Percentiles rank a stretch among this genome's conserved stretches.
phyloP scores from a whole-genome alignment of 192 early-diverging fungal species.

The Allomyces macrogynus region DNA sequence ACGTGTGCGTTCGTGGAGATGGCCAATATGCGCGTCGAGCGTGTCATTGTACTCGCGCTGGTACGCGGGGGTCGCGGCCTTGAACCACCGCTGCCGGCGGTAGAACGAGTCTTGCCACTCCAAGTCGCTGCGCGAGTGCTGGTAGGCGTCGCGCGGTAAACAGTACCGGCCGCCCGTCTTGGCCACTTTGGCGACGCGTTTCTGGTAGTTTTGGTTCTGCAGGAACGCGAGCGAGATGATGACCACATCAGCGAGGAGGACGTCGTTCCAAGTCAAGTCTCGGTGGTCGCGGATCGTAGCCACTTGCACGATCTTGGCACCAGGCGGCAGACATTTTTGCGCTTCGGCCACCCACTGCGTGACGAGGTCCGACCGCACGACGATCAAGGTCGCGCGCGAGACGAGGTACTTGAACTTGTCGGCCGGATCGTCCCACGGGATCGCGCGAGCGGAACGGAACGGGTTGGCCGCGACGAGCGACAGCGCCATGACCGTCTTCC shows the following conservation, averaged over 20 bases:
- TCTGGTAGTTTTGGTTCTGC: neutral
- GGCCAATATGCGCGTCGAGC: neutral
- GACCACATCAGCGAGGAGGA: neutral
- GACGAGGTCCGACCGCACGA: neutral
- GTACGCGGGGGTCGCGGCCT: too few species aligned
- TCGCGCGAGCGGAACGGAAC: neutral
- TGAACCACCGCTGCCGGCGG: too few species aligned
- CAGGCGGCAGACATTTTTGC: neutral
- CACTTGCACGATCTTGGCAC: neutral
- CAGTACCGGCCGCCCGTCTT: too few species aligned
- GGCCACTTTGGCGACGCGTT: neutral
- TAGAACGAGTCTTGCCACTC: too few species aligned
- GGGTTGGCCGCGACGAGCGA: neutral
- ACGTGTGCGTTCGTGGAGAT: neutral
- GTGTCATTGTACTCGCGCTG: neutral
- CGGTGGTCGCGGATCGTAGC: neutral
- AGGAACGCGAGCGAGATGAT: neutral
- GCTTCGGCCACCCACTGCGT: neutral
- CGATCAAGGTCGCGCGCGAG: neutral
- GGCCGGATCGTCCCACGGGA: neutral
- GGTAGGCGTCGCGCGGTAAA: too few species aligned
- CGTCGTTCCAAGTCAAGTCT: neutral
- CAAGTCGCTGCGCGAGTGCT: too few species aligned
- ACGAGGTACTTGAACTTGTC: neutral
- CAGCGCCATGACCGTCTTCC: neutral